A percentile compares a stretch with the other conserved stretches of the same genome.
phyloP scores from a whole-genome alignment of 1,139 yeast genomes.

The Debaryomycetaceae sp. region DNA sequence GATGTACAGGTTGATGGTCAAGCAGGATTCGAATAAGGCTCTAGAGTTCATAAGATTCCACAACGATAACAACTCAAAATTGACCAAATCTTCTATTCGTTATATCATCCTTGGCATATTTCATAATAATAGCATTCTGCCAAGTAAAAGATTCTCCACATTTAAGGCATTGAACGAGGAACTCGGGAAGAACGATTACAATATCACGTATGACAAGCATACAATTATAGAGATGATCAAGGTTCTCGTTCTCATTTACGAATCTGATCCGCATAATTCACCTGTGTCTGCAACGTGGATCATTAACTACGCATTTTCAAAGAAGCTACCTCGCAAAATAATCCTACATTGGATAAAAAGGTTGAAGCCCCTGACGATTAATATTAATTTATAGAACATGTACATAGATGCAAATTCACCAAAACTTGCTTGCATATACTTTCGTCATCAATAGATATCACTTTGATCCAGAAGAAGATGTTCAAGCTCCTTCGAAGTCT shows the following conservation, averaged over 20 bases:
- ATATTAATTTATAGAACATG: neutral
- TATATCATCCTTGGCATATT: constrained; percentile 27
- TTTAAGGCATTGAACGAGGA: constrained; percentile 18
- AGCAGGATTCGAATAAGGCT: constrained; percentile 21
- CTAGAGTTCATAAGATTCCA: constrained; percentile 19
- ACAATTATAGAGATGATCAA: constrained; percentile 13
- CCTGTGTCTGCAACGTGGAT: constrained; percentile 10
- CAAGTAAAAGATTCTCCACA: constrained; percentile 14
- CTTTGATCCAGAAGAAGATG: neutral
- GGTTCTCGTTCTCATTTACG: constrained; percentile 7
- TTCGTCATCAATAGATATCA: neutral
- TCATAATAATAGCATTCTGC: constrained; percentile 11
- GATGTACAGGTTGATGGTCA: constrained; percentile 22
- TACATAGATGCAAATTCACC: neutral
- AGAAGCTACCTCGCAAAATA: constrained; percentile 8
- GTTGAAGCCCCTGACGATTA: neutral
- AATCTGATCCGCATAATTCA: constrained; percentile 8
- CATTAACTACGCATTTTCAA: constrained; percentile 9
- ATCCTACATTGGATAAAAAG: constrained; percentile 7
- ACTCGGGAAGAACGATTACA: constrained; percentile 16
- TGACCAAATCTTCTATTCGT: constrained; percentile 15
- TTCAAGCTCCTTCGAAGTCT: constrained; percentile 1
- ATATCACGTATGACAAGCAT: constrained; percentile 13
- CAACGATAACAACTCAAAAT: constrained; percentile 12
- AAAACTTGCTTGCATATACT: neutral